A percentile compares a stretch with the other conserved stretches of the same genome.
phyloP scores from a whole-genome alignment of 345 rosid genomes.

The Boechera retrofracta region DNA sequence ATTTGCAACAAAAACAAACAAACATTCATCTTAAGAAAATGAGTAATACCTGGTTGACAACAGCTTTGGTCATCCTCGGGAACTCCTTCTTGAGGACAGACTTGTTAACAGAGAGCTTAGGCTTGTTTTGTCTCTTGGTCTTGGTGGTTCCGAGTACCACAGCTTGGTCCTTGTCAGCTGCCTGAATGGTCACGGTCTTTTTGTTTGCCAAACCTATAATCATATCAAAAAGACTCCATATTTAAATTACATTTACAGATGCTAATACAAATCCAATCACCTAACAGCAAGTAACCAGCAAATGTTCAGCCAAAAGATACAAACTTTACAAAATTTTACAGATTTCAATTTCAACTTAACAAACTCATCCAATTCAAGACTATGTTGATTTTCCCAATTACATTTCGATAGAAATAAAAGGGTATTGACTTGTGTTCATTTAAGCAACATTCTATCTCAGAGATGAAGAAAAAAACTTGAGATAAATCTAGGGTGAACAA shows the following conservation, averaged over 20 bases:
- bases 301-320: background rate
- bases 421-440: background rate
- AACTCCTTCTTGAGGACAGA: constrained; percentile 76
- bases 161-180: constrained; percentile 56
- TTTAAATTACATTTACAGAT: background rate
- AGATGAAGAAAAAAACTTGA: background rate
- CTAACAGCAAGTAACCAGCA: background rate
- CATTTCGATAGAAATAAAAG: background rate
- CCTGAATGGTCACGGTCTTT: constrained; percentile 61
- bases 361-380: background rate
- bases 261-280: background rate
- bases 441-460: no score
- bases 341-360: no score
- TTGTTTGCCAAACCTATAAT: constrained; percentile 64
- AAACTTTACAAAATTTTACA: background rate
- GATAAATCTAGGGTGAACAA: background rate
- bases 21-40: background rate
- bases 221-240: background rate
- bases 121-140: constrained; percentile 75
- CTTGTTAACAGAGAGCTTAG: constrained; percentile 61
- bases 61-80: constrained; percentile 72
- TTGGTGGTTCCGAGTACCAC: constrained; percentile 65
- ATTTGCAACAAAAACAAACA: background rate
- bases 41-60: constrained; percentile 63
- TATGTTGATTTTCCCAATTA: background rate